Percentiles rank a stretch among this genome's conserved stretches.
Evolutionary conservation across 2,329 filamentous ascomycete genomes (phyloP).

Genomic region (Fusarium napiforme): DNA sequence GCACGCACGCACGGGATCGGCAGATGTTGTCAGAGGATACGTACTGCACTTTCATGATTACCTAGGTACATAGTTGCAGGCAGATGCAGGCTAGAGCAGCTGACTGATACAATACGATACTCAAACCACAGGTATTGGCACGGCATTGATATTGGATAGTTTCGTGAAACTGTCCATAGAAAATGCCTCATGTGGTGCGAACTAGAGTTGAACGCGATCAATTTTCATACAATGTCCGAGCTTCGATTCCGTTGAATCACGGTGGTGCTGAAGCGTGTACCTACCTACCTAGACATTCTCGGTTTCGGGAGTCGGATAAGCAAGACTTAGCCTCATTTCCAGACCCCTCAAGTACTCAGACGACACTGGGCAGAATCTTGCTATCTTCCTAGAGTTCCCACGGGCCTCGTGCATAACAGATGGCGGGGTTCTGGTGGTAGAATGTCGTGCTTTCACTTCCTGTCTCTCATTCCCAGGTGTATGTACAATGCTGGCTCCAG

Average conservation of each 20-base stretch:
- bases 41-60: background rate
- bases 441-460: slow-evolving; percentile 14
- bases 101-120: background rate
- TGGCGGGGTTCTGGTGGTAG: slow-evolving; percentile 14
- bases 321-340: background rate
- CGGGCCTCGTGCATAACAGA: background rate
- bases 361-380: background rate
- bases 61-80: background rate
- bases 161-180: background rate
- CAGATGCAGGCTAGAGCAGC: background rate
- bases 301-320: background rate
- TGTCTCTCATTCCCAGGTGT: background rate
- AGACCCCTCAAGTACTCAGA: background rate
- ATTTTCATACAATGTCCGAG: background rate
- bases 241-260: background rate
- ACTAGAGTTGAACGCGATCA: background rate
- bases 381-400: background rate
- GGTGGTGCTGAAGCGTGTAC: background rate
- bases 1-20: slow-evolving; percentile 11
- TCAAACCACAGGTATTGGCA: background rate
- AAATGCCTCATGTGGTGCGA: slow-evolving; percentile 3
- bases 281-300: background rate
- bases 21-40: background rate
- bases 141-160: background rate
- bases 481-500: background rate